phyloP scores from a whole-genome alignment of 2,329 filamentous ascomycete genomes.

The Nectriaceae sp. region DNA sequence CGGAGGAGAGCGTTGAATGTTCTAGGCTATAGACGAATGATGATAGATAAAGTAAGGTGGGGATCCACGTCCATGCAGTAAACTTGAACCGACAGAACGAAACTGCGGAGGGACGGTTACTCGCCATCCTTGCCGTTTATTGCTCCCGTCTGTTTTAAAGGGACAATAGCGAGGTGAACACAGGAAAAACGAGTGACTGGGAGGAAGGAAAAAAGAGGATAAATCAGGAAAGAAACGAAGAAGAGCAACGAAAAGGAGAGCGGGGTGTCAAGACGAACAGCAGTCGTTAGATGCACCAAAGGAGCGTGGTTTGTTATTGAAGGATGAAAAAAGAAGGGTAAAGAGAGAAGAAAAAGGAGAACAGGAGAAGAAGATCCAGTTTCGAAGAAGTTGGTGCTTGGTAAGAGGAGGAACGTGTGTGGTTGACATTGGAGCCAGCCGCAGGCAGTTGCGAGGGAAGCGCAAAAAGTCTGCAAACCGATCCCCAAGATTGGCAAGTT shows the following conservation, averaged over 20 bases:
- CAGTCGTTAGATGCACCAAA: slow-evolving; percentile 19
- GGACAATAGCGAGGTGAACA: neutral
- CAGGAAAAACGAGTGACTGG: slow-evolving; percentile 8
- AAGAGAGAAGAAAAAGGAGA: slow-evolving; percentile 12
- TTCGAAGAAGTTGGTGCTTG: no score
- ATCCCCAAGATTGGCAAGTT: neutral
- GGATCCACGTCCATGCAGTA: slow-evolving; percentile 14
- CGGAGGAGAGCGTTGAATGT: slow-evolving; percentile 15
- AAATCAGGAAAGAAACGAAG: slow-evolving; percentile 3
- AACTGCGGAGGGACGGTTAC: slow-evolving; percentile 3
- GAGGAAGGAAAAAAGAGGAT: slow-evolving; percentile 3
- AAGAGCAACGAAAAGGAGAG: slow-evolving; percentile 8
- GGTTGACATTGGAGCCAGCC: slow-evolving; percentile 18
- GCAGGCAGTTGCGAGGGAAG: slow-evolving; percentile 25
- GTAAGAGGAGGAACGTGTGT: neutral
- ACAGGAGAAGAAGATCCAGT: slow-evolving; percentile 8
- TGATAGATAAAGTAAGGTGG: slow-evolving; percentile 22
- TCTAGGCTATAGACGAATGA: slow-evolving; percentile 18
- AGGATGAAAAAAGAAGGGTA: slow-evolving; percentile 19
- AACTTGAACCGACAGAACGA: neutral
- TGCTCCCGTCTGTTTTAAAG: neutral
- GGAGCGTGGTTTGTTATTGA: slow-evolving; percentile 15
- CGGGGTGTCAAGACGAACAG: slow-evolving; percentile 14
- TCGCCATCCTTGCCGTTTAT: slow-evolving; percentile 17
- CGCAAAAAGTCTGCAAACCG: slow-evolving; percentile 1